phyloP scores from a whole-genome alignment of 225 moss, liverwort and hornwort genomes.

The Polytrichum commune region DNA sequence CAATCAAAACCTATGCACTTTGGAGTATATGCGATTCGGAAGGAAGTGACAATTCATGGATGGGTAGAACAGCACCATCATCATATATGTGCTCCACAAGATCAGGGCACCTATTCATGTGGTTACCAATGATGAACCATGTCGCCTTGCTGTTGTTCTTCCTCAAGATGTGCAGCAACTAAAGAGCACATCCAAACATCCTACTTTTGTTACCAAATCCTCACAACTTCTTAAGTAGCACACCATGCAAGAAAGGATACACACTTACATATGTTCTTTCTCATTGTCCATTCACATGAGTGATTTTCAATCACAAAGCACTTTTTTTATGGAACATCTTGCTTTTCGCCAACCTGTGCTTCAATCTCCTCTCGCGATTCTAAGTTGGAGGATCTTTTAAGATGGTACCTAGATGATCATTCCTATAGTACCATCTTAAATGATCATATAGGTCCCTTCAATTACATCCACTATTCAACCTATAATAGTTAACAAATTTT shows the following conservation, averaged over 20 bases:
- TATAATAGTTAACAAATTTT: no score
- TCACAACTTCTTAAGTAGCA: neutral
- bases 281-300: neutral
- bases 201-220: no score
- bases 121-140: constrained; percentile 59
- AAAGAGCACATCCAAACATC: constrained; percentile 4
- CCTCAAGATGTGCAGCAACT: constrained; percentile 52
- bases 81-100: constrained; percentile 46
- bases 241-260: neutral
- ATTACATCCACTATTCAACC: no score
- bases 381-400: no score
- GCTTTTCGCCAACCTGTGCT: neutral
- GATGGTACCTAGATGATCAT: neutral
- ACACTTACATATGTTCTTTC: neutral
- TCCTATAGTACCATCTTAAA: neutral
- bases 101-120: constrained; percentile 40
- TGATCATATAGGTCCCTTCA: neutral
- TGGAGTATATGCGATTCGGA: neutral
- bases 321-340: neutral
- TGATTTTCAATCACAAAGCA: neutral
- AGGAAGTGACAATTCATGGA: neutral
- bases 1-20: no score
- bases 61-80: constrained; percentile 30
- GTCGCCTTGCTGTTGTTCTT: constrained; percentile 61
- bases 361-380: no score